Evolutionary conservation across 495 filamentous ascomycete species (phyloP), one percentile per base, ranked within the genome.

Genomic region (Penicillium robsamsonii): DNA sequence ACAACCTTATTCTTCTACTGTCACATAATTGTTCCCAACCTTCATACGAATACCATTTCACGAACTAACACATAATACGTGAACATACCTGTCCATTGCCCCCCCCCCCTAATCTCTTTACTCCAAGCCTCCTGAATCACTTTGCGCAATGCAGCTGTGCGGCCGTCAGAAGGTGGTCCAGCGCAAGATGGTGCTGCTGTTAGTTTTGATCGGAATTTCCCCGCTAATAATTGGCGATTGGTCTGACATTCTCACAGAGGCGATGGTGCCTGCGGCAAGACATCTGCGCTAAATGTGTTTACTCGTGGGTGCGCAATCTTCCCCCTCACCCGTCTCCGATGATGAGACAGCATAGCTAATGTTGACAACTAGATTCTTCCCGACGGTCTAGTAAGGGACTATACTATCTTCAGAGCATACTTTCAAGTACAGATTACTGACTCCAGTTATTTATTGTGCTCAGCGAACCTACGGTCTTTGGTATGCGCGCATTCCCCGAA

Each of bases 261-360:
- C 62, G 94, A 98, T 73, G 94, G 94, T 79, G 94, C 94, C 60
- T 96, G 90, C 71, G 94, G 94, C 66, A 98, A 98, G 79, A 98
- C 94, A 50, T 97, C 92, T 44, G 78, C 97, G 58, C 73, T 98
- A 72, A 98, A 98, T 72, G 94, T 98, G 60, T 98, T 98, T 75
- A 98, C 94, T 51, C 87, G 94, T 88, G 94, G 94, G 89, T 95
- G 77, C 62, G 82, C 55, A 50, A 54, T 48, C 57, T 33, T 33
- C 55, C 44, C 29, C 42, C 53, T 48, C 53, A 45, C 48, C 45
- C 30, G 33, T 40, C 42, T 29, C 27, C 29, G 25, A 37, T 27
- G 25, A 37, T 38, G 12, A 30, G 12, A 30, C 42, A 44, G 47
- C 27, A 53, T 46, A 52, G 52, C 71, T 72, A 64, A 74, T 40